Conservation (phyloP, 257 asterid genomes). For the Coffea canephora region DNA sequence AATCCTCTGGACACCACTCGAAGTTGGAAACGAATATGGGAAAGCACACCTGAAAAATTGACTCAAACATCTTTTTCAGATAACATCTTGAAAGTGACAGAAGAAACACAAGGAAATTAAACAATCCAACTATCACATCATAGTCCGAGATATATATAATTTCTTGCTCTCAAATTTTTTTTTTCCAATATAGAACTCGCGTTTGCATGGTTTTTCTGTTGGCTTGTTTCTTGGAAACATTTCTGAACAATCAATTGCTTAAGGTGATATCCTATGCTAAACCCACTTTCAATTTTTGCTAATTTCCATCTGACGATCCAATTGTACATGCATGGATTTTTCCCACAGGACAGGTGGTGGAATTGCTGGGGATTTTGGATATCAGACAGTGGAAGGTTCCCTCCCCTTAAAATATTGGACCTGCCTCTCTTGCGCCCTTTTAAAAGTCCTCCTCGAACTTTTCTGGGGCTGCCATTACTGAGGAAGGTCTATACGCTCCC, state of each 20-base stretch:
- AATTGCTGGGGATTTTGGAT: neutral
- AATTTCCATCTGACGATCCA: too few relatives aligned
- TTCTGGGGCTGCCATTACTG: constrained; percentile 6
- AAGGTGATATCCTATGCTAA: too few relatives aligned
- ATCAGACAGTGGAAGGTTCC: neutral
- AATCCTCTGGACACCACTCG: neutral
- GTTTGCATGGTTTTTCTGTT: too few relatives aligned
- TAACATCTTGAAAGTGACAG: neutral
- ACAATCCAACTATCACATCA: neutral
- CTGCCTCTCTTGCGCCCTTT: neutral
- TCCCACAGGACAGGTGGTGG: too few relatives aligned
- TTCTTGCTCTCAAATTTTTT: too few relatives aligned
- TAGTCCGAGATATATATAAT: too few relatives aligned
- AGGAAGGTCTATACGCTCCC: constrained; percentile 2
- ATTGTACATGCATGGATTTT: too few relatives aligned
- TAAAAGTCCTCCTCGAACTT: neutral
- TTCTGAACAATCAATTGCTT: neutral
- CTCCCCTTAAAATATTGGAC: too few relatives aligned
- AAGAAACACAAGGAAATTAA: neutral
- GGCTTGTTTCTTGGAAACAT: too few relatives aligned
- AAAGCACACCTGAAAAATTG: too few relatives aligned
- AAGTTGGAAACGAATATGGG: neutral
- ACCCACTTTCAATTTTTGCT: too few relatives aligned
- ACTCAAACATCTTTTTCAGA: neutral
- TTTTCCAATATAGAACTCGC: too few relatives aligned